A percentile compares a stretch with the other conserved stretches of the same genome.
Conservation (phyloP, 345 rosid genomes). For the Bruguiera sexangula region DNA sequence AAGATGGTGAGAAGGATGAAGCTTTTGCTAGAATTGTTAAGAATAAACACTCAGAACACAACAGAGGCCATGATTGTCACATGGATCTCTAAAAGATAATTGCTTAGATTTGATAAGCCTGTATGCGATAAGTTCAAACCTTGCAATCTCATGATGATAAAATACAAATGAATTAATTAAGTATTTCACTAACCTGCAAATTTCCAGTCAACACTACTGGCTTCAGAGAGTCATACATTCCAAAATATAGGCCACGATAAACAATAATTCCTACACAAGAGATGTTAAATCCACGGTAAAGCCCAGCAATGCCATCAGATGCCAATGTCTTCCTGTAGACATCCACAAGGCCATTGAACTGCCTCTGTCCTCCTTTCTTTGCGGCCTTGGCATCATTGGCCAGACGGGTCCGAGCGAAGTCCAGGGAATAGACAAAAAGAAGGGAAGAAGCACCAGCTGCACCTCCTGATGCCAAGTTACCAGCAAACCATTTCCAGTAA, state of each 20-base stretch:
- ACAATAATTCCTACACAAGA: neutral
- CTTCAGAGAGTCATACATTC: slow-evolving; percentile 14
- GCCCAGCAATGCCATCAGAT: slow-evolving; percentile 1
- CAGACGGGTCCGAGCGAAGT: slow-evolving; percentile 28
- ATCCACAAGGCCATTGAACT: slow-evolving; percentile 22
- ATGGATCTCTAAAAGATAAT: too few relatives aligned
- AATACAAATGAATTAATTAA: neutral
- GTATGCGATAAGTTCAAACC: too few relatives aligned
- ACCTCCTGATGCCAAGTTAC: slow-evolving; percentile 31
- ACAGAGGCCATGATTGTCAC: neutral
- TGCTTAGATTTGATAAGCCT: too few relatives aligned
- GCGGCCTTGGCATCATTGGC: slow-evolving; percentile 32
- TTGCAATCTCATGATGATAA: too few relatives aligned
- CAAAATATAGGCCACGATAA: slow-evolving; percentile 1
- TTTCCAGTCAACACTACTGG: neutral
- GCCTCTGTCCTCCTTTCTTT: slow-evolving; percentile 30
- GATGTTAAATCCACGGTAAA: slow-evolving; percentile 6
- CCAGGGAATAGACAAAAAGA: slow-evolving; percentile 27
- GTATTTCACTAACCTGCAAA: neutral
- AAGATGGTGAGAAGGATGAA: too few relatives aligned
- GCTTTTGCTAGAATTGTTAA: too few relatives aligned
- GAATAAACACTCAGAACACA: too few relatives aligned
- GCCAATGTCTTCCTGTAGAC: neutral
- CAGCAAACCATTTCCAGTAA: slow-evolving; percentile 33
- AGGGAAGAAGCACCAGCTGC: slow-evolving; percentile 33